Evolutionary conservation across 257 asterid species (phyloP).

Genomic region (Solanum megistacrolobum): DNA sequence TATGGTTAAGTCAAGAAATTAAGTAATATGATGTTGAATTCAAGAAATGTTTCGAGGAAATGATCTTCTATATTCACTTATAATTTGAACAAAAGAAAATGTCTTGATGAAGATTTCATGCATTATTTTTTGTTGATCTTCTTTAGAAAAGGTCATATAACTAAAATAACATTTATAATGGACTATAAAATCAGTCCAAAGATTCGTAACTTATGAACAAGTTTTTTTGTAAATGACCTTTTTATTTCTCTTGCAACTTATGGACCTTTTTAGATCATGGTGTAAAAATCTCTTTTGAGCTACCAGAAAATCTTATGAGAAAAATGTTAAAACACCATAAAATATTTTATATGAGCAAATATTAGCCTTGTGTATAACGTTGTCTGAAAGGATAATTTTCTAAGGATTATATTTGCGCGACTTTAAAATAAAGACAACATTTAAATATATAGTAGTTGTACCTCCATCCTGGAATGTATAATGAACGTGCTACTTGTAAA

Average conservation of each 20-base stretch:
- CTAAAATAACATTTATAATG: not conserved
- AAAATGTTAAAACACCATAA: not conserved
- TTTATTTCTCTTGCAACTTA: not conserved
- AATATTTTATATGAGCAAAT: not conserved
- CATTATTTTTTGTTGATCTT: not conserved
- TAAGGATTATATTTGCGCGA: not conserved
- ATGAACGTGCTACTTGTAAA: not conserved
- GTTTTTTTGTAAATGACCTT: not conserved
- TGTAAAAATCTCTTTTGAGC: not conserved
- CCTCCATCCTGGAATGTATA: constrained; percentile 12
- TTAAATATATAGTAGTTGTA: not conserved
- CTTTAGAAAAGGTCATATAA: not conserved
- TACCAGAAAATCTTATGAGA: not conserved
- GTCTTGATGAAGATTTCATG: not conserved
- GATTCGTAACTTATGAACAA: not conserved
- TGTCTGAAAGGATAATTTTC: not conserved
- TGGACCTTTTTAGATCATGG: not conserved
- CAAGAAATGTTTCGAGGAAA: not conserved
- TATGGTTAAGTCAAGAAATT: not conserved
- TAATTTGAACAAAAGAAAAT: not conserved
- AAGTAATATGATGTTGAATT: not conserved
- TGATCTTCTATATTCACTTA: not conserved
- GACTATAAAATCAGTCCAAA: not conserved
- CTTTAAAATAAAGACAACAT: not conserved
- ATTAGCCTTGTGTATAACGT: not conserved